Percentiles rank a stretch among this genome's conserved stretches.
Conservation (phyloP, 768 basidiomycete species). For the Coprinopsis cinerea region DNA sequence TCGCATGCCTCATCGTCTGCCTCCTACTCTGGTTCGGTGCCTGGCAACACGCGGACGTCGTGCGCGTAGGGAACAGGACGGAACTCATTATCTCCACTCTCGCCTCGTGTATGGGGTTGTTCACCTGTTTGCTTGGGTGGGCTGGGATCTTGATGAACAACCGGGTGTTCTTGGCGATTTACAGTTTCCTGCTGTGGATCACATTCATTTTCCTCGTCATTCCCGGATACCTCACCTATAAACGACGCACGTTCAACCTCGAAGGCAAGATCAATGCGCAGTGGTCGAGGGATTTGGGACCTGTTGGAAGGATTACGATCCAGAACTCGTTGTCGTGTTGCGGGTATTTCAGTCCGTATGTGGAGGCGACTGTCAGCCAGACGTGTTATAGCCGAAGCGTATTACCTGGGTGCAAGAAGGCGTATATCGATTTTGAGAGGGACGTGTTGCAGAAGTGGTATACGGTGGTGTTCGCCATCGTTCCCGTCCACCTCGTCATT, state of each 20-base stretch:
- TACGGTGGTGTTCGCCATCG: conserved; percentile 55
- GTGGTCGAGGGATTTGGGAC: conserved; percentile 61
- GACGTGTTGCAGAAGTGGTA: conserved; percentile 59
- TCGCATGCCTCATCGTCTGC: conserved; percentile 56
- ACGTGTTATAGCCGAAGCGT: conserved; percentile 70
- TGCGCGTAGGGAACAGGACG: conserved; percentile 61
- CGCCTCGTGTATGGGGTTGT: conserved; percentile 50
- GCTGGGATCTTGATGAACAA: conserved; percentile 81
- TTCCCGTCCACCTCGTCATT: conserved; percentile 59
- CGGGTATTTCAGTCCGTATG: conserved; percentile 74
- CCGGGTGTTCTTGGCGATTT: conserved; percentile 73
- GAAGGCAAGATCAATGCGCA: conserved; percentile 77
- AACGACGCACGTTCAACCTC: conserved; percentile 67
- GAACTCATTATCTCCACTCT: conserved; percentile 70
- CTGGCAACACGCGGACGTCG: conserved; percentile 61
- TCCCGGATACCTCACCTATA: conserved; percentile 78
- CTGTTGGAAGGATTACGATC: conserved; percentile 55
- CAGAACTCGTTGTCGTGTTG: conserved; percentile 77
- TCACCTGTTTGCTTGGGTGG: conserved; percentile 71
- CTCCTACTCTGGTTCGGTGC: conserved; percentile 77
- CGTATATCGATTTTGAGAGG: conserved; percentile 54
- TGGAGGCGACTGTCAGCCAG: conserved; percentile 70
- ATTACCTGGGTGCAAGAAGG: conserved; percentile 68
- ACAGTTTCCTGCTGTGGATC: conserved; percentile 74
- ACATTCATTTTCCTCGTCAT: conserved; percentile 64